A percentile compares a stretch with the other conserved stretches of the same genome.
Conservation (phyloP, 1,284 basidiomycete species). For the Ganoderma resinaceum region DNA sequence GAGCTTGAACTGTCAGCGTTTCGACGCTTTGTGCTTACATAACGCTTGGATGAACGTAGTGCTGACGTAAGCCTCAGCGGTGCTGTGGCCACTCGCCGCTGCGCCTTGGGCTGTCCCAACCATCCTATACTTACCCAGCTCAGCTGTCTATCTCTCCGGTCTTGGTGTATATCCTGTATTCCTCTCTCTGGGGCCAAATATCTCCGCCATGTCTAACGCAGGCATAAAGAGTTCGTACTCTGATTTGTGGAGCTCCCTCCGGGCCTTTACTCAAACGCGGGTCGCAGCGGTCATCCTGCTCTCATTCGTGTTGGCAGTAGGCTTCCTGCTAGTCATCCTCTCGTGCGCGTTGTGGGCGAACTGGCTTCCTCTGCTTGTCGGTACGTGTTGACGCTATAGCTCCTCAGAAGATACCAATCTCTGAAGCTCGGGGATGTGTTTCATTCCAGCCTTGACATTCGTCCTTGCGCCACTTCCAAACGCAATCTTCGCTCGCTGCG, state of each 20-base stretch:
- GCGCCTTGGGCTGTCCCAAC: background rate
- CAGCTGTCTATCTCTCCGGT: slow-evolving; percentile 11
- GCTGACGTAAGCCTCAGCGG: slow-evolving; percentile 3
- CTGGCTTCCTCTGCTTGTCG: slow-evolving; percentile 97
- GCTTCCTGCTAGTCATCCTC: slow-evolving; percentile 97
- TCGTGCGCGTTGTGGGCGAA: slow-evolving; percentile 97
- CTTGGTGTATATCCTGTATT: slow-evolving; percentile 17
- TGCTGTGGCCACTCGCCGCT: background rate
- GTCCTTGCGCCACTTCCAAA: slow-evolving; percentile 97
- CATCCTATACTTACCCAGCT: background rate
- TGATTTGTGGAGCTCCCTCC: slow-evolving; percentile 14
- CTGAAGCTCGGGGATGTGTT: background rate
- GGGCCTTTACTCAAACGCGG: slow-evolving; percentile 25
- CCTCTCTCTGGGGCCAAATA: background rate
- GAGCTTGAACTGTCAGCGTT: no score
- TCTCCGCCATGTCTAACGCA: slow-evolving; percentile 37
- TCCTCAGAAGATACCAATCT: background rate
- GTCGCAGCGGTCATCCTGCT: slow-evolving; percentile 87
- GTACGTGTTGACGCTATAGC: slow-evolving; percentile 59
- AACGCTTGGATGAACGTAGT: no score
- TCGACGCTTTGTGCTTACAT: no score
- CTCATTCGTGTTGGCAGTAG: slow-evolving; percentile 95
- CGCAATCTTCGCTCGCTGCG: slow-evolving; percentile 86
- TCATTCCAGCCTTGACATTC: slow-evolving; percentile 84
- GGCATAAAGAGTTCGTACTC: slow-evolving; percentile 42